A percentile compares a stretch with the other conserved stretches of the same genome.
phyloP scores from a whole-genome alignment of 306 rosid genomes.

The Cicer yamashitae region DNA sequence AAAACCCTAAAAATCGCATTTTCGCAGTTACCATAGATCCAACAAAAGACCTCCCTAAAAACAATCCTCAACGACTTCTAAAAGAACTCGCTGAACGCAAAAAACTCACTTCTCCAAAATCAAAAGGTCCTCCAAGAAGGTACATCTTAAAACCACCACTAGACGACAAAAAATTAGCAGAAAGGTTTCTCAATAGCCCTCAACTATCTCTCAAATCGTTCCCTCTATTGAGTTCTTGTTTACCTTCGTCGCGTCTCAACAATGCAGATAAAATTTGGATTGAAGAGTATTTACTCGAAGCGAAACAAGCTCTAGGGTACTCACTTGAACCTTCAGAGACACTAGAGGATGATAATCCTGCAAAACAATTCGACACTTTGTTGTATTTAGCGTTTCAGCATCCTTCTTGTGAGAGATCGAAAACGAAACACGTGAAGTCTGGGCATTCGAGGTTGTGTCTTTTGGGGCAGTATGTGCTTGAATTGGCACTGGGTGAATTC shows the following conservation, averaged over 20 bases:
- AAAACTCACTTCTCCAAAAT: constrained; percentile 72
- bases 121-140: constrained; percentile 69
- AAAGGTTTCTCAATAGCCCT: constrained; percentile 88
- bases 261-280: constrained; percentile 86
- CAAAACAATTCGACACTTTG: constrained; percentile 82
- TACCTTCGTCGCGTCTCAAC: constrained; percentile 83
- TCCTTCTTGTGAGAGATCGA: constrained; percentile 81
- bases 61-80: constrained; percentile 87
- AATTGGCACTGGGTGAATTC: constrained; percentile 75
- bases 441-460: constrained; percentile 87
- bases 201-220: constrained; percentile 82
- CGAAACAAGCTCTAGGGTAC: constrained; percentile 93
- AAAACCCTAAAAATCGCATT: constrained; percentile 47
- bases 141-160: constrained; percentile 81
- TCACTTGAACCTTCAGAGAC: constrained; percentile 80
- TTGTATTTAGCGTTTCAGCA: constrained; percentile 97
- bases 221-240: constrained; percentile 84
- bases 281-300: constrained; percentile 89
- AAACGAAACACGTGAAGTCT: constrained; percentile 72
- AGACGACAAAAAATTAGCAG: constrained; percentile 77
- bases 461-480: constrained; percentile 89
- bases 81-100: constrained; percentile 91
- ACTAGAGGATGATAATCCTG: constrained; percentile 82
- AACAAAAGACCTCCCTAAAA: constrained; percentile 66
- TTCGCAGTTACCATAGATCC: constrained; percentile 75